These are phyloP conservation scores for Pythium coloratum DNA, from an alignment of 352 stramenopile species.

Conservation along the genomic window DNA sequence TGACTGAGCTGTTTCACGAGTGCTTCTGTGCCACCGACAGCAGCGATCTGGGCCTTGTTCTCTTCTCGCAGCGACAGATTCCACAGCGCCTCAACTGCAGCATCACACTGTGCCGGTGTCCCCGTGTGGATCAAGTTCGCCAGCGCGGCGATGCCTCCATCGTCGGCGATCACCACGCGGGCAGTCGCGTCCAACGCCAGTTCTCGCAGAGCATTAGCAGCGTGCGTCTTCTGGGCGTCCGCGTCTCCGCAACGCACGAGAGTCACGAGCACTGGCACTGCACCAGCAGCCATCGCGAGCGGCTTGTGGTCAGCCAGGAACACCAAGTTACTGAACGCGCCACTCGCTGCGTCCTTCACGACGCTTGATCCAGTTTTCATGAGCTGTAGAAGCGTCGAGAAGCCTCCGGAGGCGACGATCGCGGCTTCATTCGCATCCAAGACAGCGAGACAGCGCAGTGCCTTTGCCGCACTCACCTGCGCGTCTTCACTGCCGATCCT, in stretches of 20 bases:
- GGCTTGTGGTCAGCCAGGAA: not conserved
- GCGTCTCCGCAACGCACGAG: not conserved
- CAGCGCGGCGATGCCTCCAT: not conserved
- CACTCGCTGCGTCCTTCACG: not conserved
- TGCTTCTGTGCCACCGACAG: conserved; percentile 5
- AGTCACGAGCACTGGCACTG: not conserved
- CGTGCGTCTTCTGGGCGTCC: not conserved
- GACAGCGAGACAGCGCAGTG: not conserved
- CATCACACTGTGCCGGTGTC: not conserved
- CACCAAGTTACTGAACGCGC: not conserved
- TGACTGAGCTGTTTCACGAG: conserved; percentile 4
- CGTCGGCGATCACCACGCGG: not conserved
- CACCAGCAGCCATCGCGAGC: not conserved
- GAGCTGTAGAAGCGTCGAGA: not conserved
- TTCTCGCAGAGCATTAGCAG: not conserved
- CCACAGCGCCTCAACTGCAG: conserved; percentile 2
- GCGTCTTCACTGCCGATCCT: not conserved
- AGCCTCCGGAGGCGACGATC: not conserved
- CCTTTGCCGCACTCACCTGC: not conserved
- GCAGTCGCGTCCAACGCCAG: not conserved
- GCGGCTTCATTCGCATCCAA: not conserved
- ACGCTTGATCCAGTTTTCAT: not conserved
- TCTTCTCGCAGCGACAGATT: conserved; percentile 9
- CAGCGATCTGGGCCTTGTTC: conserved; percentile 7
- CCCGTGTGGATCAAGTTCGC: not conserved